A percentile compares a stretch with the other conserved stretches of the same genome.
phyloP scores from a whole-genome alignment of 2,329 filamentous ascomycete genomes.

The Pseudogymnoascus sp. region DNA sequence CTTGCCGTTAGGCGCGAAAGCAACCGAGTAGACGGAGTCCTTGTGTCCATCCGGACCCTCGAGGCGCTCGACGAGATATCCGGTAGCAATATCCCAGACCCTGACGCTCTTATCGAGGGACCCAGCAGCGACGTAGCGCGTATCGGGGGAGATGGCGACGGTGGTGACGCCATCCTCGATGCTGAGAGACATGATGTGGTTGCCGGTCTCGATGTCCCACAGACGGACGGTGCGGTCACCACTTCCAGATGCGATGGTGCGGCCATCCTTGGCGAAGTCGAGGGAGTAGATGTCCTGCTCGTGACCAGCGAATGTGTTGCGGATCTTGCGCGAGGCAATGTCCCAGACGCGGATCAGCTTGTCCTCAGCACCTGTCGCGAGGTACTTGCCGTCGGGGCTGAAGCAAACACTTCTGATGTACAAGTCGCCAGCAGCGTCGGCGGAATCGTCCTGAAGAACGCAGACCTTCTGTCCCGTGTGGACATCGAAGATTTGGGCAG shows the following conservation, averaged over 20 bases:
- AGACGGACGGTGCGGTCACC: conserved; percentile 90
- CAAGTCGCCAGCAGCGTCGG: conserved; percentile 81
- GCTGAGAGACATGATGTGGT: conserved; percentile 73
- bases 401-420: conserved; percentile 99
- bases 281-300: conserved; percentile 98
- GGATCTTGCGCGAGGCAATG: conserved; percentile 72
- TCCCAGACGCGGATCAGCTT: conserved; percentile 96
- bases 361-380: conserved; percentile 94
- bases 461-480: conserved; percentile 78
- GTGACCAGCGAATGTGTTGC: conserved; percentile 89
- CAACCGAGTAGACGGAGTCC: conserved; percentile 93
- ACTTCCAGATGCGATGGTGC: conserved; percentile 89
- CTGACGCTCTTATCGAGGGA: conserved; percentile 96
- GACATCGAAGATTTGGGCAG: conserved; percentile 99
- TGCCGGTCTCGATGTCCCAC: conserved; percentile 86
- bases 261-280: conserved; percentile 88
- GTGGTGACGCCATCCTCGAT: conserved; percentile 98
- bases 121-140: conserved; percentile 86
- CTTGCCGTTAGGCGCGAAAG: conserved; percentile 87
- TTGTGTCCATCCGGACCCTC: conserved; percentile 93
- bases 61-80: conserved; percentile 80
- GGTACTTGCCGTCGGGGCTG: conserved; percentile 87
- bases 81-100: conserved; percentile 86
- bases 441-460: conserved; percentile 79
- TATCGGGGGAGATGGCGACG: conserved; percentile 93